These are phyloP conservation scores for Ophiostoma australiae DNA, from an alignment of 2,329 filamentous ascomycete species.

Conservation along the genomic window DNA sequence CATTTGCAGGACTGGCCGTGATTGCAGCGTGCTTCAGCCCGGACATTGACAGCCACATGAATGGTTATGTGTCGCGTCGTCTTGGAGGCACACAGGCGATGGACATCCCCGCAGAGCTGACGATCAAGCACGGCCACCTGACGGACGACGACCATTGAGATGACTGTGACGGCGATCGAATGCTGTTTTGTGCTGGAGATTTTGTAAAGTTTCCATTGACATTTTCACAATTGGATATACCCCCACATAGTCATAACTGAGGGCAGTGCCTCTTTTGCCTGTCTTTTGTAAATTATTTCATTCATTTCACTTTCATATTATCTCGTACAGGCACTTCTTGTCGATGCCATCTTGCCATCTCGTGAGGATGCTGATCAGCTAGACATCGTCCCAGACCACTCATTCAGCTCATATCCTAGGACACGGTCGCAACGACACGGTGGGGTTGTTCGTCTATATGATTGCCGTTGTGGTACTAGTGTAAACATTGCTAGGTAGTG, in stretches of 20 bases:
- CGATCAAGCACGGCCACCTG: constrained; percentile 14
- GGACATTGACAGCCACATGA: constrained; percentile 23
- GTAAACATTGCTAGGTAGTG: no score
- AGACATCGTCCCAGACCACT: not conserved
- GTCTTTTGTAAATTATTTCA: no score
- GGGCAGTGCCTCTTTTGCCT: no score
- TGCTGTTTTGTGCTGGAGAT: not conserved
- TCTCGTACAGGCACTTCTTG: no score
- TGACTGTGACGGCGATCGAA: not conserved
- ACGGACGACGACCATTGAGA: not conserved
- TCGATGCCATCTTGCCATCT: not conserved
- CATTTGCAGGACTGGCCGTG: constrained; percentile 23
- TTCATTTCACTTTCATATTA: no score
- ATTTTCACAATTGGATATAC: no score
- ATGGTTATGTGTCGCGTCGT: constrained; percentile 23
- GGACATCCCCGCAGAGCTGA: constrained; percentile 22
- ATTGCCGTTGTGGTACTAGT: not conserved
- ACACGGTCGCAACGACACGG: not conserved
- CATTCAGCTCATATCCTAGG: not conserved
- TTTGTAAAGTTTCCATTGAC: no score
- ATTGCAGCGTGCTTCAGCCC: constrained; percentile 22
- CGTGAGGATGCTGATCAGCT: not conserved
- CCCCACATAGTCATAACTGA: no score
- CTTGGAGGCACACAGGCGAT: constrained; percentile 23
- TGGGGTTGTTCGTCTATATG: not conserved